Evolutionary conservation across 2,329 filamentous ascomycete species (phyloP), one percentile per base, ranked within the genome.

Genomic region (Leptographium lundbergii): DNA sequence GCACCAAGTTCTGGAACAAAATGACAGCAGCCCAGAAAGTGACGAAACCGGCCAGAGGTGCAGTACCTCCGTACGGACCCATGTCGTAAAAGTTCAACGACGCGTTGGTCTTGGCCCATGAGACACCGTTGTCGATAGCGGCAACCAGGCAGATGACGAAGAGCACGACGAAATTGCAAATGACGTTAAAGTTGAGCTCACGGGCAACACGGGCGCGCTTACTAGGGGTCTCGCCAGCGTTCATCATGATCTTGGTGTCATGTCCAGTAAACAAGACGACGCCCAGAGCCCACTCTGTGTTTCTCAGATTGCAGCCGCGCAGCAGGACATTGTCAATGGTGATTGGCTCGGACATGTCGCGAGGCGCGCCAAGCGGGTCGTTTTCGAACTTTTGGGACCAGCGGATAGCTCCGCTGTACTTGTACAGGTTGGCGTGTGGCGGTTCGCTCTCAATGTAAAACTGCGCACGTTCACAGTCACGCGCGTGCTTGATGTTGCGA

Each of bases 161-260:
- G 17, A 99, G 81, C 65, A 99, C 85, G 66, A 88, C 77, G 69
- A 99, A 97, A 73, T 99, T 99, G 80, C 91, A 95, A 61, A 97
- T 81, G 71, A 99, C 91, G 71, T 96, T 96, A 81, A 90, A 95
- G 75, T 99, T 99, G 65, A 99, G 81, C 70, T 96, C 91, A 63
- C 90, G 87, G 57, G 91, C 89, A 66, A 99, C 91, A 65, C 89
- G 85, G 45, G 94, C 84, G 63, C 92, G 88, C 76, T 99, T 99
- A 70, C 85, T 95, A 14, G 95, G 94, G 1, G 94, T 99, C 62
- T 92, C 87, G 61, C 94, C 94, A 32, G 94, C 89, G 70, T 99
- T 99, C 76, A 96, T 88, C 94, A 99, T 99, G 70, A 96, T 97
- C 75, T 97, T 99, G 39, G 92, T 96, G 70, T 99, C 92, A 68